Conservation (phyloP, 306 rosid species). For the Gynostemma pentaphyllum region DNA sequence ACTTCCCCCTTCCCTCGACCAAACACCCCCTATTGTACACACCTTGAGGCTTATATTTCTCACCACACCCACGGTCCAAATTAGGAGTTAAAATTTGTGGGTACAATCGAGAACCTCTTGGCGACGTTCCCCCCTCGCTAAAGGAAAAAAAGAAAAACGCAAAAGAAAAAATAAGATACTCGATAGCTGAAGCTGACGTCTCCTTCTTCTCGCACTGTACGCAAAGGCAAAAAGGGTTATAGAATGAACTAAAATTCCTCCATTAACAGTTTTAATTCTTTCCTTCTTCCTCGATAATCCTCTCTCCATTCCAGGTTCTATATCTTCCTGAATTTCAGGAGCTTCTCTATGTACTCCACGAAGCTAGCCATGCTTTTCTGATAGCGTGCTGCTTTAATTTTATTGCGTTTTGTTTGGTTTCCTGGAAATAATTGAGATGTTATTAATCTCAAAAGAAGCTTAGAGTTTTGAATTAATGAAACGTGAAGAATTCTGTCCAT, state of each 20-base stretch:
- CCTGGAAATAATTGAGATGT: not conserved
- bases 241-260: not conserved
- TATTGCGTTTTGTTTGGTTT: not conserved
- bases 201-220: not conserved
- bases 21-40: no score
- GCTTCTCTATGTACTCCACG: not conserved
- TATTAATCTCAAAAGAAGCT: not conserved
- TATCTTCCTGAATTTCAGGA: not conserved
- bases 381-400: not conserved
- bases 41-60: not conserved
- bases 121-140: not conserved
- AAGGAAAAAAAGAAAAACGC: no score
- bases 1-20: no score
- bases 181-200: not conserved
- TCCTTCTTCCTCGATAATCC: not conserved
- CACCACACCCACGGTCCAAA: not conserved
- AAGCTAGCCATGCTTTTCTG: not conserved
- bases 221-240: constrained; percentile 2
- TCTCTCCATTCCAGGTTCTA: constrained; percentile 14
- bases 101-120: not conserved
- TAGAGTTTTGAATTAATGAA: not conserved
- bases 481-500: not conserved
- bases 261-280: not conserved
- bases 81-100: no score
- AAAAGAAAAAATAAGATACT: not conserved